phyloP scores from a whole-genome alignment of 2,329 filamentous ascomycete genomes.

The Gaeumannomyces tritici region DNA sequence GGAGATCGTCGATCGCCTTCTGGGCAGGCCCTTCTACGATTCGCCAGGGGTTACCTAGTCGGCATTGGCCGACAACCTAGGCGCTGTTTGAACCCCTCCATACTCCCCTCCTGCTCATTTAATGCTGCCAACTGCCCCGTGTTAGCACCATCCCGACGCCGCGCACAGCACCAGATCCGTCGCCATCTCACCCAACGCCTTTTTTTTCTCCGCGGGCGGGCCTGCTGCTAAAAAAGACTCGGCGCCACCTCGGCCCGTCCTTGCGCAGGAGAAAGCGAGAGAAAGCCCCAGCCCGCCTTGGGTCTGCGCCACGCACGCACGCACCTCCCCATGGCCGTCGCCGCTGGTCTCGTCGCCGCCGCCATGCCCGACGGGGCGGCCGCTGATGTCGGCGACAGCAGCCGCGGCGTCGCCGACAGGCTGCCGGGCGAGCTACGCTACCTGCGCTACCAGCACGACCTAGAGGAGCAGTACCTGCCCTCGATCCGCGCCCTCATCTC shows the following conservation, averaged over 20 bases:
- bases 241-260: background rate
- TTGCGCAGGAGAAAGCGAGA: no score
- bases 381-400: conserved; percentile 2
- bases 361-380: background rate
- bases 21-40: background rate
- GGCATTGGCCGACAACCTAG: background rate
- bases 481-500: conserved; percentile 89
- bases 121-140: no score
- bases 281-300: background rate
- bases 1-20: background rate
- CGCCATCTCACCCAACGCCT: no score
- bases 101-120: background rate
- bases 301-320: background rate
- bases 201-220: no score
- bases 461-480: conserved; percentile 61
- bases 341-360: background rate
- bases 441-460: conserved; percentile 50
- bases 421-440: conserved; percentile 43
- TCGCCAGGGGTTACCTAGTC: background rate
- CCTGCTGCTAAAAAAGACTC: background rate
- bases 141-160: background rate
- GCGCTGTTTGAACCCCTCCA: background rate
- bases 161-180: no score
- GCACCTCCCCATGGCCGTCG: background rate
- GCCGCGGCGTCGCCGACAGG: conserved; percentile 22